Evolutionary conservation across 192 early-diverging fungal species (phyloP).

Genomic region (Lobosporangium transversale): DNA sequence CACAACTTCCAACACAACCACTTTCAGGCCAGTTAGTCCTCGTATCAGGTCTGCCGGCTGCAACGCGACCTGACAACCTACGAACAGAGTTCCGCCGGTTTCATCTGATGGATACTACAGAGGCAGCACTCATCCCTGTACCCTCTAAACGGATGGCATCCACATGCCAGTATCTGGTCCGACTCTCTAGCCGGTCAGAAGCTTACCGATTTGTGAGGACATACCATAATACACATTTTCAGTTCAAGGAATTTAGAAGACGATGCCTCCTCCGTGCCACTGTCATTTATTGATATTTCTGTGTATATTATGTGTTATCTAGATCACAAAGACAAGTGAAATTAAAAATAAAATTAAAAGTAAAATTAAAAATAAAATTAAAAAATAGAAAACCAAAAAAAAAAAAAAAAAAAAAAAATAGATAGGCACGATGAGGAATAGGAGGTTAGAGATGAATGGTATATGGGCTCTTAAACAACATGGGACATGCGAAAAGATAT

Average conservation of each 20-base stretch:
- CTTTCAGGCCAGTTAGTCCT: slow-evolving; percentile 42
- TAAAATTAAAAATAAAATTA: too few species aligned
- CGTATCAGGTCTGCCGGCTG: slow-evolving; percentile 38
- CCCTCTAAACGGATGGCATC: slow-evolving; percentile 27
- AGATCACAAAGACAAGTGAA: too few species aligned
- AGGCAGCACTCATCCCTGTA: slow-evolving; percentile 41
- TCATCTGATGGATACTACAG: slow-evolving; percentile 49
- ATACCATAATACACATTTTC: slow-evolving; percentile 46
- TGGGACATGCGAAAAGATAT: too few species aligned
- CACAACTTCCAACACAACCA: slow-evolving; percentile 19
- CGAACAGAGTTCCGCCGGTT: slow-evolving; percentile 47
- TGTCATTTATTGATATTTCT: slow-evolving; percentile 35
- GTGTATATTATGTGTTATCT: too few species aligned
- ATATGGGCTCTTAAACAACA: too few species aligned
- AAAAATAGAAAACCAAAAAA: too few species aligned
- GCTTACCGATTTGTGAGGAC: slow-evolving; percentile 48
- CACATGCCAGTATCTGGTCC: slow-evolving; percentile 38
- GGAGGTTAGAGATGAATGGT: too few species aligned
- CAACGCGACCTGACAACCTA: slow-evolving; percentile 32
- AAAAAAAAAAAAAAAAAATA: too few species aligned
- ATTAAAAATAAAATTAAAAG: too few species aligned
- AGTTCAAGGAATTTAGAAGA: slow-evolving; percentile 31
- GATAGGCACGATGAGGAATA: too few species aligned
- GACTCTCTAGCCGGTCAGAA: slow-evolving; percentile 44
- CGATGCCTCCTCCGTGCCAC: slow-evolving; percentile 36